Evolutionary conservation across 1,284 basidiomycete species (phyloP).

Genomic region (Pterulicium gracile): DNA sequence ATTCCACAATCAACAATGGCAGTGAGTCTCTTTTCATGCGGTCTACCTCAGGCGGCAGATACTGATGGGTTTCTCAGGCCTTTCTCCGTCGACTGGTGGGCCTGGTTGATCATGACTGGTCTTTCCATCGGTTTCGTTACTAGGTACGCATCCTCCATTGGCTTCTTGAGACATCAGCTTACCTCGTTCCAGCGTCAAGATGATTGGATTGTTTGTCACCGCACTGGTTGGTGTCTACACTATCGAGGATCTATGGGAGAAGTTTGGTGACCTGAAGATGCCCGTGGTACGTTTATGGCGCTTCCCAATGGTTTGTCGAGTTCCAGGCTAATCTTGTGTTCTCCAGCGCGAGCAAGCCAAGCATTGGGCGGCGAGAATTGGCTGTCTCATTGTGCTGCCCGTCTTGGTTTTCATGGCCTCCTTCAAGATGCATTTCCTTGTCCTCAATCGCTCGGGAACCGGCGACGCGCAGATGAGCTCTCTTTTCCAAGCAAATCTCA

Average conservation of each 20-base stretch:
- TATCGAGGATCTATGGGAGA: conserved; percentile 96
- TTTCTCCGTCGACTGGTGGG: conserved; percentile 94
- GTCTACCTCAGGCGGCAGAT: conserved; percentile 1
- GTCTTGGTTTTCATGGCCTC: conserved; percentile 86
- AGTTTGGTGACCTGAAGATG: conserved; percentile 95
- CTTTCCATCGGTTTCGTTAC: conserved; percentile 93
- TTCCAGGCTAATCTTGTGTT: conserved; percentile 8
- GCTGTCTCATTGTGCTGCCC: conserved; percentile 84
- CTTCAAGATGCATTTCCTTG: conserved; percentile 94
- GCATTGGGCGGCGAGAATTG: conserved; percentile 86
- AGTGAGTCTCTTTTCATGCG: conserved; percentile 37
- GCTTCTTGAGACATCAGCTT: background rate
- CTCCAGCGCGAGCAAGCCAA: conserved; percentile 70
- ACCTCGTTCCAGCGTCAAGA: conserved; percentile 66
- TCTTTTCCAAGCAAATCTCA: conserved; percentile 94
- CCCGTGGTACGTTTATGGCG: conserved; percentile 49
- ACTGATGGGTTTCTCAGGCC: conserved; percentile 36
- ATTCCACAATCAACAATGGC: conserved; percentile 93
- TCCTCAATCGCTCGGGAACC: conserved; percentile 90
- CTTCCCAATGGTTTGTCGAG: background rate
- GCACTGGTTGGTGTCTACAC: conserved; percentile 94
- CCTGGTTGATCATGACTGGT: conserved; percentile 88
- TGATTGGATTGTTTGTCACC: conserved; percentile 93
- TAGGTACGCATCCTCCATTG: conserved; percentile 38
- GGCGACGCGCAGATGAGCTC: conserved; percentile 99